phyloP scores from a whole-genome alignment of 1,284 basidiomycete species.

The Marasmius tenuissimus region DNA sequence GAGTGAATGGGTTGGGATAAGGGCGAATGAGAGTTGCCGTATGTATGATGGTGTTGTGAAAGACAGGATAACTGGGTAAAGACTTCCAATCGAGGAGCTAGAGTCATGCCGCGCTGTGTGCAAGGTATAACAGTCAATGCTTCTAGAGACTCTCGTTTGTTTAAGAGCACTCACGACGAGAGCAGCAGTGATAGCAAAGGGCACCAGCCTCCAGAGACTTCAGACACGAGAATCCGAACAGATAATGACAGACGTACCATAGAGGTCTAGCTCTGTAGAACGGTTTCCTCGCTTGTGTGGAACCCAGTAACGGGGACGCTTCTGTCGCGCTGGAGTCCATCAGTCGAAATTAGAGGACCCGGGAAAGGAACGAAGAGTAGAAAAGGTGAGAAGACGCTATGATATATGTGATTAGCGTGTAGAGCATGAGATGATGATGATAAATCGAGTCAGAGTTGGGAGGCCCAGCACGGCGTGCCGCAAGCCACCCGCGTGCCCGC shows the following conservation, averaged over 20 bases:
- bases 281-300: constrained; percentile 12
- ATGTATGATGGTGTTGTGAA: constrained; percentile 44
- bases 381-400: neutral
- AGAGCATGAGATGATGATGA: neutral
- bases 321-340: neutral
- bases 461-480: neutral
- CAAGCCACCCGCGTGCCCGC: too few relatives aligned
- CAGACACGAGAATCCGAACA: neutral
- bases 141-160: neutral
- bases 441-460: neutral
- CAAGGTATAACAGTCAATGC: constrained; percentile 2
- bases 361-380: neutral
- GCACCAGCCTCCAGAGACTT: constrained; percentile 57
- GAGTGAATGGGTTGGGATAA: constrained; percentile 14
- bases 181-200: constrained; percentile 67
- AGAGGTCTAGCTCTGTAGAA: constrained; percentile 15
- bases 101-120: constrained; percentile 72
- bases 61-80: constrained; percentile 77
- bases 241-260: constrained; percentile 21
- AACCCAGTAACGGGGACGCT: neutral
- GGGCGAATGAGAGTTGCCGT: constrained; percentile 30
- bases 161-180: constrained; percentile 50
- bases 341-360: neutral
- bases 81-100: constrained; percentile 74
- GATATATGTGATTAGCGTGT: neutral